Percentiles rank a stretch among this genome's conserved stretches.
Conservation (phyloP, 2,329 filamentous ascomycete species). For the Botryotinia calthae region DNA sequence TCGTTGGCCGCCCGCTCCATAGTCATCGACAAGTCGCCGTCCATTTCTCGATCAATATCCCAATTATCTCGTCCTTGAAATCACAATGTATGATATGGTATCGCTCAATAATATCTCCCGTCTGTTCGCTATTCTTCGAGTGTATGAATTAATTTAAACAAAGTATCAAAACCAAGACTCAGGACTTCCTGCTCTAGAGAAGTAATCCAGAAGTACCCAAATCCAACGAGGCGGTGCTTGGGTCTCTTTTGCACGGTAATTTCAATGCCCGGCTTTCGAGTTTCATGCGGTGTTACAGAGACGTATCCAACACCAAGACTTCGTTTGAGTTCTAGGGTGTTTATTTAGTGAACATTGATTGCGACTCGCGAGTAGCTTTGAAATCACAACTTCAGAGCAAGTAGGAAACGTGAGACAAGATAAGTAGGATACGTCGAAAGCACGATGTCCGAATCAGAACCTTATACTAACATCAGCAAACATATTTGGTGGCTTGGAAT, state of each 20-base stretch:
- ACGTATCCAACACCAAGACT: background rate
- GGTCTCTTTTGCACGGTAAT: constrained; percentile 5
- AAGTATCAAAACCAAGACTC: background rate
- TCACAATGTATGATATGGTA: background rate
- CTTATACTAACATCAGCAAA: background rate
- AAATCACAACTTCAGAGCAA: background rate
- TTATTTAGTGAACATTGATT: background rate
- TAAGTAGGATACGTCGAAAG: background rate
- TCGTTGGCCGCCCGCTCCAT: background rate
- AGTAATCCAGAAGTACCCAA: constrained; percentile 7
- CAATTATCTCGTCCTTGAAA: background rate
- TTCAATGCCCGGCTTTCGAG: constrained; percentile 11
- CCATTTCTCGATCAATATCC: background rate
- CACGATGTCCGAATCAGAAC: background rate
- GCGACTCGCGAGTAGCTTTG: background rate
- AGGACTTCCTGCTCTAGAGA: background rate
- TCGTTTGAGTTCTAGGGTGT: background rate
- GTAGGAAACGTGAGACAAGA: background rate
- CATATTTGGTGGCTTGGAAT: constrained; percentile 13
- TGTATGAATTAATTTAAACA: background rate
- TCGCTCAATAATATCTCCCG: background rate
- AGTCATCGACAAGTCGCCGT: background rate
- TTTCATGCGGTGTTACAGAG: constrained; percentile 11
- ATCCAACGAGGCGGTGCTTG: constrained; percentile 11
- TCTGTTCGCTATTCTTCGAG: background rate